Evolutionary conservation across 192 early-diverging fungal species (phyloP), one percentile per base, ranked within the genome.

Genomic region (Backusella liffmaniae): DNA sequence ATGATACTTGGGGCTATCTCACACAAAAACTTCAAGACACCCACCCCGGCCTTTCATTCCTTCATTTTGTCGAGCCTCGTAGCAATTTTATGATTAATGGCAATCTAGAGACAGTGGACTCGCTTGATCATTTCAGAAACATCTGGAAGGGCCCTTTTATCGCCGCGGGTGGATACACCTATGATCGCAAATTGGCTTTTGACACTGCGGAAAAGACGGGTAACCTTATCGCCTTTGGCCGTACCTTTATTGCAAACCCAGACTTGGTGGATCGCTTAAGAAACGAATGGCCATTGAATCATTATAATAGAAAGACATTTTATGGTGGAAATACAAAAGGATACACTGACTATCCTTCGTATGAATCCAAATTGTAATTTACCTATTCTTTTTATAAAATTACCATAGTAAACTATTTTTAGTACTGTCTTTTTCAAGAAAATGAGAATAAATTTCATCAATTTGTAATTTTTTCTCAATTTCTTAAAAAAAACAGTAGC

Each of bases 61-160:
- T 83, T 2, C 81, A 80, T 69, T 76, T 83, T 39, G 35, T 78
- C 4, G 82, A 83, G 23, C 42, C 81, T 29, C 74, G 82, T 8
- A 34, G 66, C 10, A 68, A 77, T 42, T 39, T 65, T 35, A 90
- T 95, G 70, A 95, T 94, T 13, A 71, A 66, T 23, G 56, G 30
- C 26, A n/a, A n/a, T 0, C 1, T 39, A 10, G 68, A 66, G 30
- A 65, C 44, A 3, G 49, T 12, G 6, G 56, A 71, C 2, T 66
- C 10, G 4, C 34, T 81, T 34, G 67, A 69, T 76, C 69, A 42
- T 18, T 80, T 75, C 59, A 49, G 69, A 3, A 37, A 23, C 1
- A 51, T 77, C 66, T 75, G 80, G 80, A 56, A 74, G 51, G 72
- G 68, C 13, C 67, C 46, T 13, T 74, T 81, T 18, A 41, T 81